Evolutionary conservation across 345 rosid genomes (phyloP).

Genomic region (Viola odorata): DNA sequence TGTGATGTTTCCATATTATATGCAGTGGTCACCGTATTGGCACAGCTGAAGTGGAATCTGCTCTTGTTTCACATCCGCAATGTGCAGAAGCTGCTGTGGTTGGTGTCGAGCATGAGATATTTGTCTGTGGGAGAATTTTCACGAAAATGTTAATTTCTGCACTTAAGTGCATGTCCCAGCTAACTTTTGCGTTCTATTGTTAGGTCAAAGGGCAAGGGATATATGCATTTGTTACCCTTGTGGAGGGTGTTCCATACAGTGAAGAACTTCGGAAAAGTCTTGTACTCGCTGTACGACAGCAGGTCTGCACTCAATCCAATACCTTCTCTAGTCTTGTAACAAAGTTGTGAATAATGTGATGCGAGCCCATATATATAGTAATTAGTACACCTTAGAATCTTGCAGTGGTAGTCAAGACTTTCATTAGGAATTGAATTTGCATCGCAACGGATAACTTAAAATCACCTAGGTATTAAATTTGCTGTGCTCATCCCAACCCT

Average conservation of each 20-base stretch:
- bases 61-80: conserved; percentile 88
- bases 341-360: neutral
- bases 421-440: too few species aligned
- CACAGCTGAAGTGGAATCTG: conserved; percentile 99
- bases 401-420: too few species aligned
- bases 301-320: conserved; percentile 38
- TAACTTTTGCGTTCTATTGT: conserved; percentile 15
- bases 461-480: too few species aligned
- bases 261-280: conserved; percentile 83
- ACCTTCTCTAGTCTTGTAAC: neutral
- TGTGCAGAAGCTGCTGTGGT: conserved; percentile 99
- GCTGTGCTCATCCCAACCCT: too few species aligned
- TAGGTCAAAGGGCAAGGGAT: conserved; percentile 97
- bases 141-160: too few species aligned
- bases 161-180: neutral
- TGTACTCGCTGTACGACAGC: conserved; percentile 62
- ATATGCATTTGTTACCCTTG: conserved; percentile 93
- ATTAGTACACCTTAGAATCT: too few species aligned
- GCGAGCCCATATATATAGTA: too few species aligned
- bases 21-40: conserved; percentile 97
- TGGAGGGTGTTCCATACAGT: conserved; percentile 75
- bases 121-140: too few species aligned
- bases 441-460: too few species aligned
- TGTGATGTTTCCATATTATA: conserved; percentile 14
- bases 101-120: conserved; percentile 90